phyloP scores from a whole-genome alignment of 257 asterid species.

The Mentha longifolia region DNA sequence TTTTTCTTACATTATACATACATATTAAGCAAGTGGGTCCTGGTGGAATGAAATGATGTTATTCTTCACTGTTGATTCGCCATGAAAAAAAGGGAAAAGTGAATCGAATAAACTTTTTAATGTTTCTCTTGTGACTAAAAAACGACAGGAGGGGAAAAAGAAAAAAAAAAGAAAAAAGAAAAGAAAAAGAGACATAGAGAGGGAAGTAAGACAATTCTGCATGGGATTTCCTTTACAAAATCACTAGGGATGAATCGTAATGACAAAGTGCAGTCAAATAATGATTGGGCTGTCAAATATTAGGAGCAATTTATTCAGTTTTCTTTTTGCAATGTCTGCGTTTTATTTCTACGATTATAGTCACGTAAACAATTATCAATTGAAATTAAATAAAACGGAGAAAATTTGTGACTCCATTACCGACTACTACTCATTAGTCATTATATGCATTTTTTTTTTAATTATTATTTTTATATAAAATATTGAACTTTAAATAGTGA shows the following conservation, averaged over 20 bases:
- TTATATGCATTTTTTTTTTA: background rate
- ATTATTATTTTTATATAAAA: too few species aligned
- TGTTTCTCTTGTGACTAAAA: background rate
- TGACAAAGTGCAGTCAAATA: constrained; percentile 12
- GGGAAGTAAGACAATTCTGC: background rate
- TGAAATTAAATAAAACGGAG: background rate
- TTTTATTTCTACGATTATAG: background rate
- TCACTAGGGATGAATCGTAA: too few species aligned
- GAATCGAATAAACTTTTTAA: constrained; percentile 22
- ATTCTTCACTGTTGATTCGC: background rate
- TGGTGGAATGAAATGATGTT: background rate
- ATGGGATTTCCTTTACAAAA: background rate
- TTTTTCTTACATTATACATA: too few species aligned
- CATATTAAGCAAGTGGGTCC: background rate
- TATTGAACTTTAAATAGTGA: constrained; percentile 13
- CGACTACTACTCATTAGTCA: constrained; percentile 27
- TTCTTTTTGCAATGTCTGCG: too few species aligned
- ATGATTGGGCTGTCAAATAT: background rate
- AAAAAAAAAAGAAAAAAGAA: too few species aligned
- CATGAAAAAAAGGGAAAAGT: constrained; percentile 8
- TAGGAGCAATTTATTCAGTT: too few species aligned
- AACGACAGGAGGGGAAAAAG: too few species aligned
- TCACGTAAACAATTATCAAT: too few species aligned
- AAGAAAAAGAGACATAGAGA: background rate
- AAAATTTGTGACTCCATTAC: background rate